Conservation (phyloP, 1,139 yeast genomes). For the Debaryomyces subglobosus region DNA sequence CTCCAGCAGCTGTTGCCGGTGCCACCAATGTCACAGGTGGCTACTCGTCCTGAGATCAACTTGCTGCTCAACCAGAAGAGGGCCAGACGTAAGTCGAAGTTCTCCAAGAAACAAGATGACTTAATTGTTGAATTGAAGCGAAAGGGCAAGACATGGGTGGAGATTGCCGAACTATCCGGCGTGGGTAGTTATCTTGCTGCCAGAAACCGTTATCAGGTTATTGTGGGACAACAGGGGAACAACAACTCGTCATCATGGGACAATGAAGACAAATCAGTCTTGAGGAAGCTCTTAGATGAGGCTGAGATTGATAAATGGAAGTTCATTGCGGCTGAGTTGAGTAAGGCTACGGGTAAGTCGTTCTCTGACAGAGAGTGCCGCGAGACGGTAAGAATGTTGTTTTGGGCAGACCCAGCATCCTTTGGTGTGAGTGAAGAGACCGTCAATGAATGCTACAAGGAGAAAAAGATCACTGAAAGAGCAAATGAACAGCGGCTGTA, state of each 20-base stretch:
- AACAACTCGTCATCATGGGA: slow-evolving; percentile 68
- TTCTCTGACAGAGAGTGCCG: slow-evolving; percentile 60
- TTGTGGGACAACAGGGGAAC: slow-evolving; percentile 84
- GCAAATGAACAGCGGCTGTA: slow-evolving; percentile 29
- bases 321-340: slow-evolving; percentile 62
- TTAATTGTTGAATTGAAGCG: slow-evolving; percentile 63
- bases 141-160: slow-evolving; percentile 72
- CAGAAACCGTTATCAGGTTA: slow-evolving; percentile 75
- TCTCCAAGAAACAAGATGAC: slow-evolving; percentile 65
- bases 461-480: slow-evolving; percentile 41
- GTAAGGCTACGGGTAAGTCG: slow-evolving; percentile 58
- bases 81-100: slow-evolving; percentile 16
- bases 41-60: slow-evolving; percentile 34
- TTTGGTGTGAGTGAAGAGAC: slow-evolving; percentile 59
- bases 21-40: slow-evolving; percentile 41
- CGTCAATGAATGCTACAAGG: slow-evolving; percentile 41
- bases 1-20: slow-evolving; percentile 30
- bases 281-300: slow-evolving; percentile 60
- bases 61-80: slow-evolving; percentile 11
- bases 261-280: slow-evolving; percentile 53
- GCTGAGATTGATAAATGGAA: slow-evolving; percentile 77
- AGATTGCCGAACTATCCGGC: slow-evolving; percentile 67
- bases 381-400: slow-evolving; percentile 54
- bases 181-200: slow-evolving; percentile 76
- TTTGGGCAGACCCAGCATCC: slow-evolving; percentile 56